Evolutionary conservation across 768 basidiomycete genomes (phyloP), one percentile per base, ranked within the genome.

Genomic region (Kockovaella imperatae): DNA sequence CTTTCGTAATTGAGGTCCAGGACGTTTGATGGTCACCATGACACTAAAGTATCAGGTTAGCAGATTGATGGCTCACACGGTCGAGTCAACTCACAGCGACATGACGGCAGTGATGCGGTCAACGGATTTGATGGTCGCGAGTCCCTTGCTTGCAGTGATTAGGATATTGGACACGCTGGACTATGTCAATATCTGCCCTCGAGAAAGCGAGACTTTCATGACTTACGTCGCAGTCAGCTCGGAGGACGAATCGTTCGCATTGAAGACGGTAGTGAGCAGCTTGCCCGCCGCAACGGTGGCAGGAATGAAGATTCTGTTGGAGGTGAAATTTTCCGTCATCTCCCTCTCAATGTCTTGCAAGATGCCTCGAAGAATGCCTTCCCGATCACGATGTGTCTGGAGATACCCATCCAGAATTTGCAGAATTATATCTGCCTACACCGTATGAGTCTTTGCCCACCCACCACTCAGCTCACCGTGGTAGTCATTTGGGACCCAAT

Each of bases 401-500:
- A 78, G 75, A 63, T 82, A 88, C 23, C 71, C 63, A 25, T 80
- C 75, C 14, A 91, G 73, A 59, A 82, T 80, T 20, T 70, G 71
- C 3, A 55, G 45, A 14, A 58, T 57, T 78, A 25, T 80, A 80
- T 75, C 84, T 11, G 83, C 85, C 87, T 42, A 56, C 39, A 53
- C 35, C 50, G 56, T 35, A 44, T 54, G 41, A 23, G 52, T 32
- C 4, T 44, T 24, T 18, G 56, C 40, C 28, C 52, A 35, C 40
- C 32, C 53, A 40, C 54, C 70, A 23, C 65, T 43, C 17, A 35
- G 24, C 84, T 72, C 64, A 93, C 91, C 4, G 83, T 87, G 62
- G 83, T 85, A 52, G 86, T 82, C 7, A 87, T 87, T 71, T 81
- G 84, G 67, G 85, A 86, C 29, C 83, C 84, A 30, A 88, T 75